Evolutionary conservation across 2,329 filamentous ascomycete genomes (phyloP).

Genomic region (Chlorencoelia australis): DNA sequence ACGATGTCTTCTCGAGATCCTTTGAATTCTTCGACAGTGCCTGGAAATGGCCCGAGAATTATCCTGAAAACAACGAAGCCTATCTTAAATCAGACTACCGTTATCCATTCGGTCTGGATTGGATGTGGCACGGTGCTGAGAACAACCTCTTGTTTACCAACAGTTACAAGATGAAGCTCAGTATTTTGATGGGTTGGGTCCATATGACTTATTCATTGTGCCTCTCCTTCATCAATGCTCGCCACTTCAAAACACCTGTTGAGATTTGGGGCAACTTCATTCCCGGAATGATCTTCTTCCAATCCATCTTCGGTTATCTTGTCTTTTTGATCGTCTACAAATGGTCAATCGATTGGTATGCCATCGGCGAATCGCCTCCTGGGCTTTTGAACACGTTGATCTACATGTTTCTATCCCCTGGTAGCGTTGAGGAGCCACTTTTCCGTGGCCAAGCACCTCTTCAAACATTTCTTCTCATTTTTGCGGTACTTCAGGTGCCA

Average conservation of each 20-base stretch:
- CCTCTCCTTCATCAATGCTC: constrained; percentile 85
- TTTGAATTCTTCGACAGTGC: constrained; percentile 81
- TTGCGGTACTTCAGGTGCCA: constrained; percentile 81
- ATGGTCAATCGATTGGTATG: constrained; percentile 82
- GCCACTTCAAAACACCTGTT: constrained; percentile 87
- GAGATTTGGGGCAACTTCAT: constrained; percentile 98
- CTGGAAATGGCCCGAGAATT: constrained; percentile 68
- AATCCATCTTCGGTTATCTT: constrained; percentile 95
- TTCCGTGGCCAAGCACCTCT: constrained; percentile 68
- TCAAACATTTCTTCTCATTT: constrained; percentile 67
- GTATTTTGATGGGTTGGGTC: constrained; percentile 91
- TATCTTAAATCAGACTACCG: constrained; percentile 61
- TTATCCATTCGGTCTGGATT: constrained; percentile 93
- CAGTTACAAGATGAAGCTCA: constrained; percentile 99
- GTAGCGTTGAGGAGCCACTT: constrained; percentile 59
- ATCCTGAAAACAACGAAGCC: constrained; percentile 55
- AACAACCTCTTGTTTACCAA: constrained; percentile 94
- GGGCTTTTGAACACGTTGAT: constrained; percentile 97
- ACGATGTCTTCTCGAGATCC: constrained; percentile 91
- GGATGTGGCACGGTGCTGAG: constrained; percentile 91
- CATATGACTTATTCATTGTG: constrained; percentile 99
- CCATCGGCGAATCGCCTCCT: constrained; percentile 58
- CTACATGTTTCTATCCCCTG: constrained; percentile 96
- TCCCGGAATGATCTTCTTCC: constrained; percentile 99
- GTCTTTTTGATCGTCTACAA: constrained; percentile 94